Base-by-base conservation (phyloP, 805 yeast genomes). In the Brettanomyces naardenensis region DNA sequence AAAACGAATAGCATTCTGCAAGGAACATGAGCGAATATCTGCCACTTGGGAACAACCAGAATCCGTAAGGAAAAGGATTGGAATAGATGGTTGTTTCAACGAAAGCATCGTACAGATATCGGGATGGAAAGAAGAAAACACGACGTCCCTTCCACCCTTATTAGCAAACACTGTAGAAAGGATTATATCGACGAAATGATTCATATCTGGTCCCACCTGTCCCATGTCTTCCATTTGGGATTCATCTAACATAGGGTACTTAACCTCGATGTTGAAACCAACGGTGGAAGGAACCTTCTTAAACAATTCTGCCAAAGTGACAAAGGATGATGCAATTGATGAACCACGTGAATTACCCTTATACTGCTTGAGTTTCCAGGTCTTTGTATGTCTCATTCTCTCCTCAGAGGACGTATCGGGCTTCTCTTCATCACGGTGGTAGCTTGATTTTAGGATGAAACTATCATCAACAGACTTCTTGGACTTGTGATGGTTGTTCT, bases 211-310 rank as follows among this genome's bases (percentile, higher is more conserved):
- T 2, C 82, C 86, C 44, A 84, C 67, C 46, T 81, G 82, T 14
- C 95, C 95, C 76, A 89, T 81, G 42, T 81, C 87, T 54, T 90
- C 97, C 2, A 69, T 69, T 56, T 88, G 83, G 0, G 95, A 89
- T 62, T 90, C 97, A 56, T 87, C 95, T 36, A 87, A 69, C 92
- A 90, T 84, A 2, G 97, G 97, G 55, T 88, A 90, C 56, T 90
- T 88, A 61, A 92, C 79, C 59, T 90, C 97, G 43, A 90, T 86
- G 54, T 90, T 90, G 64, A 92, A 89, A 0, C 97, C 97, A 13
- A 89, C 94, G 41, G 71, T 73, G 40, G 69, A 66, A 1, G 97
- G 97, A 19, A 90, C 62, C 46, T 84, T 84, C 51, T 72, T 71
- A 64, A 90, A 87, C 33, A 89, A 70, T 47, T 89, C 95, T 49